Percentiles rank a stretch among this genome's conserved stretches.
Evolutionary conservation across 768 basidiomycete species (phyloP).

Genomic region (Trametes coccinea): DNA sequence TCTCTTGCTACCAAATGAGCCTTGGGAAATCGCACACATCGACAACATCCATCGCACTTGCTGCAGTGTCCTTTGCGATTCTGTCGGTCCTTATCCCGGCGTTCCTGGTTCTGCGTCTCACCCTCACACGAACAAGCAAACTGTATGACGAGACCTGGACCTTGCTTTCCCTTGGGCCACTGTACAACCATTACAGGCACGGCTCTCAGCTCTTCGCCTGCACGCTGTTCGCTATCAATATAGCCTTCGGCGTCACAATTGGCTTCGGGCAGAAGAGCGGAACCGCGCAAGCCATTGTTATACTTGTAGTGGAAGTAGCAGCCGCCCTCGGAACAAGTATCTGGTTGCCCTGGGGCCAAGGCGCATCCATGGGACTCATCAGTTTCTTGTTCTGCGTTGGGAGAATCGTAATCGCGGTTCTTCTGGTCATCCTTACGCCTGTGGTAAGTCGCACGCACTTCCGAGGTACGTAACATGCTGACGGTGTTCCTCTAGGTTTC

Average conservation of each 20-base stretch:
- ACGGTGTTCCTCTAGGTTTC: conserved; percentile 58
- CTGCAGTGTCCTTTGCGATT: conserved; percentile 75
- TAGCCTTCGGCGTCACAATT: conserved; percentile 80
- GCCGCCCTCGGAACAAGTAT: conserved; percentile 87
- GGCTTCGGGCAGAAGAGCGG: conserved; percentile 90
- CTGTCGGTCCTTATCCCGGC: conserved; percentile 79
- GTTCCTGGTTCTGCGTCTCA: conserved; percentile 74
- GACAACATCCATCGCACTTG: conserved; percentile 69
- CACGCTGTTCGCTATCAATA: conserved; percentile 77
- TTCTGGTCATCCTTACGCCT: conserved; percentile 88
- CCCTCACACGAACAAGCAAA: conserved; percentile 80
- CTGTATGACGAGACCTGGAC: conserved; percentile 95
- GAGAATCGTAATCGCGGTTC: conserved; percentile 84
- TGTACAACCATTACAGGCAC: conserved; percentile 94
- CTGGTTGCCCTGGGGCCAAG: conserved; percentile 96
- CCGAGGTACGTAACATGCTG: conserved; percentile 19
- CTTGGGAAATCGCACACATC: conserved; percentile 52
- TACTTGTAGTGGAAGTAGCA: conserved; percentile 85
- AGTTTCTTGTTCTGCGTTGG: conserved; percentile 93
- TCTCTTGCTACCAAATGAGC: conserved; percentile 86
- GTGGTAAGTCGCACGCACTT: conserved; percentile 56
- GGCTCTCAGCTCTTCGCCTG: conserved; percentile 88
- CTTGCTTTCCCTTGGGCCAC: conserved; percentile 82
- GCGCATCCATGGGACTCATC: conserved; percentile 94
- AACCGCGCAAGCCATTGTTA: conserved; percentile 87